Evolutionary conservation across 495 filamentous ascomycete species (phyloP).

Genomic region (Melanomma pulvis-pyrius): DNA sequence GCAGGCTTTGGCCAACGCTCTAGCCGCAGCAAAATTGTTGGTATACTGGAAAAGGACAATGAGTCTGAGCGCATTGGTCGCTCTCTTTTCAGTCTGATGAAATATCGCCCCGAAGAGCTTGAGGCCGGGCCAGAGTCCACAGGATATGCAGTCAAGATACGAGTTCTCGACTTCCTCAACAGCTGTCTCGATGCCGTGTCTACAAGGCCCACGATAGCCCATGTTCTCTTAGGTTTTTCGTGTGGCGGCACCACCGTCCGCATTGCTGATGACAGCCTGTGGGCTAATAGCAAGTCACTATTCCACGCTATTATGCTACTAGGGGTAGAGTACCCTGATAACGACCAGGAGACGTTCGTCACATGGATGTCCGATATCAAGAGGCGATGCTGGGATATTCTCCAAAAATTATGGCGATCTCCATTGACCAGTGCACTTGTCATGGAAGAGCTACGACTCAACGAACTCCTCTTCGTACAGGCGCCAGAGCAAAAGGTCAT

Average conservation of each 20-base stretch:
- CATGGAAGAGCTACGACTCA: constrained; percentile 73
- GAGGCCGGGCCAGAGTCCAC: constrained; percentile 63
- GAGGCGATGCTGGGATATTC: constrained; percentile 71
- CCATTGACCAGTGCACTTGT: constrained; percentile 75
- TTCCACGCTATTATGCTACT: constrained; percentile 78
- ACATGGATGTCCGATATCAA: constrained; percentile 76
- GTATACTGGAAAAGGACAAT: constrained; percentile 70
- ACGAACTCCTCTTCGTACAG: constrained; percentile 71
- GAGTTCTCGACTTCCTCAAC: constrained; percentile 80
- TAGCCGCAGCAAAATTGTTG: constrained; percentile 76
- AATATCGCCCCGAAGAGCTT: constrained; percentile 62
- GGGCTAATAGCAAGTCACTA: constrained; percentile 69
- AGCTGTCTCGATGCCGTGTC: constrained; percentile 71
- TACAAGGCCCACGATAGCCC: constrained; percentile 78
- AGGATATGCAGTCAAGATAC: constrained; percentile 73
- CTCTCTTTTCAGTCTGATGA: constrained; percentile 67
- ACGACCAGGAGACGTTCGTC: constrained; percentile 60
- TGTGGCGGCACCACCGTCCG: constrained; percentile 68
- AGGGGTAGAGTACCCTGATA: constrained; percentile 63
- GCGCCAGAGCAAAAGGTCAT: constrained; percentile 68
- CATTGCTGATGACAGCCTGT: constrained; percentile 63
- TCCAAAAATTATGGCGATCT: constrained; percentile 81
- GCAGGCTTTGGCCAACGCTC: constrained; percentile 44
- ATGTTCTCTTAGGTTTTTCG: constrained; percentile 85
- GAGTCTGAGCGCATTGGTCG: constrained; percentile 70